Conservation (phyloP, 2,329 filamentous ascomycete genomes). For the Aspergillus brasiliensis region DNA sequence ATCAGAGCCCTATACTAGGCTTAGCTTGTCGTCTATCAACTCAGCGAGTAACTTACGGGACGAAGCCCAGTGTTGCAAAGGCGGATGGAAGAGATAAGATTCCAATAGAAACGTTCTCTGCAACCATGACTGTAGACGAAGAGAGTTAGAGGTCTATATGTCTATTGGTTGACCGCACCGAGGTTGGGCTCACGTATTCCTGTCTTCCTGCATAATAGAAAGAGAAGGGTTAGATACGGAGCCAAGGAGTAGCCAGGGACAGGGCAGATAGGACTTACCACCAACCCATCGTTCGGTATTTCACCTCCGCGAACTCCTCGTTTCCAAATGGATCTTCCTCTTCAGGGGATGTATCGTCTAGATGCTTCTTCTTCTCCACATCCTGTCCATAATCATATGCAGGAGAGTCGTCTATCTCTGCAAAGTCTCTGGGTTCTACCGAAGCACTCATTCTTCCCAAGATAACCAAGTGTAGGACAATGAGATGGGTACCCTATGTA, state of each 20-base stretch:
- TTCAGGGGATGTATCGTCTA: constrained; percentile 2
- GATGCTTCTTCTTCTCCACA: constrained; percentile 15
- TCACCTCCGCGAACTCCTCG: constrained; percentile 44
- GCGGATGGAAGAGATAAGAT: constrained; percentile 59
- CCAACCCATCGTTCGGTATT: constrained; percentile 55
- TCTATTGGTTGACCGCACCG: background rate
- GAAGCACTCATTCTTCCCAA: background rate
- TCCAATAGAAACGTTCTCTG: constrained; percentile 61
- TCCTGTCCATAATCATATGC: constrained; percentile 2
- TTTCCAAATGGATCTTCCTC: constrained; percentile 41
- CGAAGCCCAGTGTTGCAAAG: constrained; percentile 56
- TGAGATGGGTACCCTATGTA: background rate
- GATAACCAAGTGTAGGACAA: background rate
- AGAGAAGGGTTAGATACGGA: constrained; percentile 4
- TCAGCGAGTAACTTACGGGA: constrained; percentile 43
- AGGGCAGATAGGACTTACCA: constrained; percentile 23
- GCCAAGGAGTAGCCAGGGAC: background rate
- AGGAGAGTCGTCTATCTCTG: constrained; percentile 1
- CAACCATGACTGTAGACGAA: constrained; percentile 55
- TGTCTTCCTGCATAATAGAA: constrained; percentile 31
- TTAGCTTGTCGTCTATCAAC: background rate
- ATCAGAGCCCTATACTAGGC: constrained; percentile 48
- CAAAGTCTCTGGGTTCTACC: background rate
- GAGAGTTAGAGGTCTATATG: constrained; percentile 9
- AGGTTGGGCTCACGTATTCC: constrained; percentile 36